Base-by-base conservation (phyloP, 2,329 filamentous ascomycete species). In the Lecanoromycetidae sp. region DNA sequence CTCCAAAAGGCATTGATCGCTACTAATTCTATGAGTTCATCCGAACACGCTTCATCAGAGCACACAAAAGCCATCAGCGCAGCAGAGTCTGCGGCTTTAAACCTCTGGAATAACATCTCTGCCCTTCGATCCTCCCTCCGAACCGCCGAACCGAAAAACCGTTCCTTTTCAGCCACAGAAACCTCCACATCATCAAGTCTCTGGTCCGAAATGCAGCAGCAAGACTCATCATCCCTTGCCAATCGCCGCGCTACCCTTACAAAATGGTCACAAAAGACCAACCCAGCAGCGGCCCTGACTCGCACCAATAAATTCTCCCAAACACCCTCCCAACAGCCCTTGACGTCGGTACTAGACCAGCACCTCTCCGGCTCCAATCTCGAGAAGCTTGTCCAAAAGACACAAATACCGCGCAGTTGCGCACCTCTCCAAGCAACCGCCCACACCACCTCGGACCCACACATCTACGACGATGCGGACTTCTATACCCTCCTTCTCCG, bases 401-500 rank as follows among this genome's bases (percentile, higher is more conserved):
- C 52, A 3, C 43, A 23, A 7, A 35, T 46, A 1, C 46, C 52
- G 3, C 41, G 51, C 22, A 34, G 27, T 10, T 54, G 52, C 32
- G 52, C 51, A 22, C 52, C 52, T 0, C 2, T 52, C 1, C 52
- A 52, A 45, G 33, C 51, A 17, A 13, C 42, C 1, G 6, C 27
- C 6, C 22, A 32, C 20, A n/a, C 22, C 20, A 25, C 17, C 6
- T 12, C 12, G n/a, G 79, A 80, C 57, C 61, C 64, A 1, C 66
- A 71, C 17, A 79, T 94, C 56, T 98, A 91, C 68, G 90, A 96
- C 61, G 91, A 98, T 57, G 86, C 85, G 9, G 81, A 93, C 61
- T 95, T 96, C 64, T 98, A 98, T 67, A 87, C 94, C 62, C 70
- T 91, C 12, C 75, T 98, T 2, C 77, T 98, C 23, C 93, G 94